Base-by-base conservation (phyloP, 768 basidiomycete genomes). In the Lactarius deliciosus region DNA sequence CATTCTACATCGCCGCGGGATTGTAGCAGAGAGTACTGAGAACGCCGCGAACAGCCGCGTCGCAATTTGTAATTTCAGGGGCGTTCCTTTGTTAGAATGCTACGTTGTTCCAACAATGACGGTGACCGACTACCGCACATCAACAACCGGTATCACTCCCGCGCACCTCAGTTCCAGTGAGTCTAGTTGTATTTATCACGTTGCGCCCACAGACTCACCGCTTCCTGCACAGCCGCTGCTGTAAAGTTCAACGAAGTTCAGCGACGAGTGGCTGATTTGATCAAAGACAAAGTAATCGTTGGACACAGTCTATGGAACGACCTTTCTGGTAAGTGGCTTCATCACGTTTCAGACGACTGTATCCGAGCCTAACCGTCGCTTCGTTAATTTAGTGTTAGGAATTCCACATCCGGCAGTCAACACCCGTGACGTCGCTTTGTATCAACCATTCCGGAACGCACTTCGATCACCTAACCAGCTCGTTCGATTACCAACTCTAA, bases 281-380 rank as follows among this genome's bases (percentile, higher is more conserved):
- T 93, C 70, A 83, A 85, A 73, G 87, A 84, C 61, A 91, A 89
- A 74, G 80, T 89, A 45, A 75, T 92, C 57, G 84, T 94, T 32
- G 91, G 92, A 22, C 89, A 94, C 75, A 80, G 84, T 73, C 79
- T 92, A 18, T 94, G 91, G 91, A 84, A 87, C 69, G 91, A 93
- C 73, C 82, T 92, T 36, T 89, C 90, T 58, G 90, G 91, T 89
- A 75, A 60, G 78, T 73, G 20, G 32, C 47, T 47, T 54, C 63
- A 50, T 62, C 66, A 38, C 40, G 66, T 67, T 63, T 57, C 64
- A 57, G 32, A 9, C 36, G n/a, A 50, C 47, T 47, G 28, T 47
- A 40, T 32, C 34, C 55, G 59, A 20, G 30, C 15, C 28, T 63
- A 60, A 63, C 59, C 61, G 70, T 64, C 68, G 67, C 61, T 69